Percentiles rank a stretch among this genome's conserved stretches.
Conservation (phyloP, 2,329 filamentous ascomycete species). For the Neopestalotiopsis rosae region DNA sequence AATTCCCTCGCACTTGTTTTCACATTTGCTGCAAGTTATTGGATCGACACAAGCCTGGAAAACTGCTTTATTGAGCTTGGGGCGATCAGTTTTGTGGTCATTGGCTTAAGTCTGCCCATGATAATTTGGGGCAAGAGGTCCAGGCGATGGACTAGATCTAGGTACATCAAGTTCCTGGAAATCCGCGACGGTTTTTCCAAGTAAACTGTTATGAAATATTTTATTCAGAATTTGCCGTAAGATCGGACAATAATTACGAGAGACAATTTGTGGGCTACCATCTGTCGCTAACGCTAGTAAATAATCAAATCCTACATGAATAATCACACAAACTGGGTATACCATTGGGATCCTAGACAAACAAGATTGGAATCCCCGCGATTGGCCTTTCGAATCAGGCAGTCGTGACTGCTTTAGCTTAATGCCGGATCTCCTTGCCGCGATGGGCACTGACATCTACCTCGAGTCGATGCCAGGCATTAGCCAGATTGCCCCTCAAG, state of each 20-base stretch:
- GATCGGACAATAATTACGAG: no score
- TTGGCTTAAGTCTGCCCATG: slow-evolving; percentile 59
- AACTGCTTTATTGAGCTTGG: slow-evolving; percentile 58
- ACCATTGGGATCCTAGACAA: no score
- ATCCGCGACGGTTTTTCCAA: slow-evolving; percentile 47
- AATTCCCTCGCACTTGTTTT: slow-evolving; percentile 60
- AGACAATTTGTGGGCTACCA: no score
- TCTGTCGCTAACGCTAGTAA: no score
- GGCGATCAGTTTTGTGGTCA: slow-evolving; percentile 54
- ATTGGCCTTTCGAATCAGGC: no score
- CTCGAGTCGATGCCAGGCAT: slow-evolving; percentile 68
- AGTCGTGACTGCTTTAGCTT: background rate
- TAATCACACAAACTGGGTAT: no score
- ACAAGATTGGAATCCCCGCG: no score
- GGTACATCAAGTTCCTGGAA: slow-evolving; percentile 52
- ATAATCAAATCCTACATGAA: no score
- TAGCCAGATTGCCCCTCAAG: slow-evolving; percentile 67
- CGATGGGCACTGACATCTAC: slow-evolving; percentile 23
- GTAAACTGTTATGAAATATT: background rate
- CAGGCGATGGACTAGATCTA: slow-evolving; percentile 50
- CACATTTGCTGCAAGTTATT: slow-evolving; percentile 55
- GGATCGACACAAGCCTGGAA: slow-evolving; percentile 51
- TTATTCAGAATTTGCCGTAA: no score
- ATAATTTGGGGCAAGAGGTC: slow-evolving; percentile 57
- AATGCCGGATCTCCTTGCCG: background rate